Evolutionary conservation across 768 basidiomycete genomes (phyloP).

Genomic region (Boletus vinaceobasis): DNA sequence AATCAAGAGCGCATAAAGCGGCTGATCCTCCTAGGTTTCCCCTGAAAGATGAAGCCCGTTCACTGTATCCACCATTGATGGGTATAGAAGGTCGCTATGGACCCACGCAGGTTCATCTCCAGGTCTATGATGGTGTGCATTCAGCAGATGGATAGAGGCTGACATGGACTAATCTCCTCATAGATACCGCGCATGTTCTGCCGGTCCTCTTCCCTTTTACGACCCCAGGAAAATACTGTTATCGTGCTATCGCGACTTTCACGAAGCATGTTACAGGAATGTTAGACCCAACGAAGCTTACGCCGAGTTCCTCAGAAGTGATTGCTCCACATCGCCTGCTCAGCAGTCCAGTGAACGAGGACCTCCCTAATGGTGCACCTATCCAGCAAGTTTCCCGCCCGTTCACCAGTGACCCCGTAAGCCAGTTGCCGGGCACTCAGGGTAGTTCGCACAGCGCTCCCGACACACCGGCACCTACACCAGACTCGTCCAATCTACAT

Average conservation of each 20-base stretch:
- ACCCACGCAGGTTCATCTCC: constrained; percentile 85
- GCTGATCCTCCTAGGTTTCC: constrained; percentile 74
- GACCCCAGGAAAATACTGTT: constrained; percentile 76
- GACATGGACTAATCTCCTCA: constrained; percentile 1
- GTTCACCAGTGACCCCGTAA: background rate
- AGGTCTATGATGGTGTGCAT: constrained; percentile 78
- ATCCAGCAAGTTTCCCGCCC: background rate
- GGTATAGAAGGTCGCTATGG: constrained; percentile 50
- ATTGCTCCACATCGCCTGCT: background rate
- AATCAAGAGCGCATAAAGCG: constrained; percentile 83
- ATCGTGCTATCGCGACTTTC: constrained; percentile 72
- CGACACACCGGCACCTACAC: background rate
- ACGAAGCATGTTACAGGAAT: constrained; percentile 62
- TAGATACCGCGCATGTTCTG: constrained; percentile 70
- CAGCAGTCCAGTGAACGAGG: constrained; percentile 5
- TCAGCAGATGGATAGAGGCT: constrained; percentile 20
- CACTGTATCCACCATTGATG: constrained; percentile 54
- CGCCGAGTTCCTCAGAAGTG: constrained; percentile 10
- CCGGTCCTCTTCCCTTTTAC: constrained; percentile 75
- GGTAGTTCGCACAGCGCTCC: background rate
- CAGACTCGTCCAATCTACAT: background rate
- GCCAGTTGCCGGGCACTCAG: background rate
- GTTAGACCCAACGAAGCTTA: constrained; percentile 10
- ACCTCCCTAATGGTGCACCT: background rate
- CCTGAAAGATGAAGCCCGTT: constrained; percentile 40